Base-by-base conservation (phyloP, 2,329 filamentous ascomycete species). In the Fusarium nanum region DNA sequence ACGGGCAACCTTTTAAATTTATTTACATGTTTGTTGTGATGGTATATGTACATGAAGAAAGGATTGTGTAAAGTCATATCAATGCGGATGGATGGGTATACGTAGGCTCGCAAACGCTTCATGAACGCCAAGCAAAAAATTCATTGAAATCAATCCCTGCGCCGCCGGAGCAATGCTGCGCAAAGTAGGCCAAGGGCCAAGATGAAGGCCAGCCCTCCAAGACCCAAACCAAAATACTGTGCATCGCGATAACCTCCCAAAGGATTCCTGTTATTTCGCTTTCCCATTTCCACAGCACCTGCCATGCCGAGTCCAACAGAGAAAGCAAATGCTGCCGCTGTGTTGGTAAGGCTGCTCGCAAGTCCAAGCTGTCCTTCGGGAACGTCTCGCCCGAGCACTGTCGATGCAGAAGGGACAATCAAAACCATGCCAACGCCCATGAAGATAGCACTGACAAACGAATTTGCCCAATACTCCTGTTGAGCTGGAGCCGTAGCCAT, bases 381-480 rank as follows among this genome's bases (percentile, higher is more conserved):
- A 14, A 76, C 40, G 27, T 66, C 72, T 27, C 67, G 60, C 11
- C 49, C 48, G 16, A 76, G 70, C 9, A 72, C 70, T 4, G 64
- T 64, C 6, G 68, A 58, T 10, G 74, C 65, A 11, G 70, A 47
- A 9, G 73, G 73, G 9, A 73, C 57, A 22, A 68, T 68, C 22
- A 73, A 48, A n/a, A 73, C 73, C 65, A 74, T 66, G 5, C 73
- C 73, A 7, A 72, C 47, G 6, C 74, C 68, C 71, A 75, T 75
- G 11, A 75, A 67, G 22, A 74, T 63, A 41, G 73, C 59, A 45
- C 74, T 76, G 52, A 75, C 62, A 46, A 76, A 76, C 3, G 65
- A 49, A 7, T 71, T 73, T 40, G 65, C 64, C 74, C 74, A 76
- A 50, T 76, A 76, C 22, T 66, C 32, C 42, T 76, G 74, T 12